These are phyloP conservation scores for Syzygium syzygioides DNA, from an alignment of 441 rosid genomes.

Conservation along the genomic window DNA sequence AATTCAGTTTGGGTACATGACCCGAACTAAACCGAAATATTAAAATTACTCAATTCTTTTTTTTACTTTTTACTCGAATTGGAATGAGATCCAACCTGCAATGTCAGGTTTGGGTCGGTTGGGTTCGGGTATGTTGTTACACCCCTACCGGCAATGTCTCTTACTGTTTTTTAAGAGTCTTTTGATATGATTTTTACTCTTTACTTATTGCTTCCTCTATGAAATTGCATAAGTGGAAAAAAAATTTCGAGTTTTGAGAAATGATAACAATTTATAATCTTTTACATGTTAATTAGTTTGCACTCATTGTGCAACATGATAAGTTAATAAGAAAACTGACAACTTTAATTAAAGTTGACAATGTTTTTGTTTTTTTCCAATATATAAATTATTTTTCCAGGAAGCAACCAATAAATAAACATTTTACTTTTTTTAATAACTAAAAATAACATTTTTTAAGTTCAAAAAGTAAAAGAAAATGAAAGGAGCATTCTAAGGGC, in stretches of 20 bases:
- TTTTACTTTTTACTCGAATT: not conserved
- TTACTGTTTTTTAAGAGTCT: not conserved
- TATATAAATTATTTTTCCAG: too few species aligned
- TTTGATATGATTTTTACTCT: not conserved
- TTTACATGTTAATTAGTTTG: not conserved
- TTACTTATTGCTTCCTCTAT: not conserved
- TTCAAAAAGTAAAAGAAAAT: too few species aligned
- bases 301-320: not conserved
- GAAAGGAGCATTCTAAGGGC: too few species aligned
- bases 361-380: too few species aligned
- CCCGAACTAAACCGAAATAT: not conserved
- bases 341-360: too few species aligned
- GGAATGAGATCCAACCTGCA: not conserved
- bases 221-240: not conserved
- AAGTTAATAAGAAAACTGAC: not conserved
- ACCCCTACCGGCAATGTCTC: fast-evolving
- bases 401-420: too few species aligned
- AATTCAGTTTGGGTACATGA: not conserved
- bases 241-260: not conserved
- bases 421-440: too few species aligned
- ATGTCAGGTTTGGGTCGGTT: not conserved
- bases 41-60: not conserved
- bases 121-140: not conserved
- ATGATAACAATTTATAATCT: not conserved
- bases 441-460: too few species aligned